Evolutionary conservation across 108 stramenopile genomes (phyloP), one percentile per base, ranked within the genome.

Genomic region (Cyclotella choctawhatcheeana): DNA sequence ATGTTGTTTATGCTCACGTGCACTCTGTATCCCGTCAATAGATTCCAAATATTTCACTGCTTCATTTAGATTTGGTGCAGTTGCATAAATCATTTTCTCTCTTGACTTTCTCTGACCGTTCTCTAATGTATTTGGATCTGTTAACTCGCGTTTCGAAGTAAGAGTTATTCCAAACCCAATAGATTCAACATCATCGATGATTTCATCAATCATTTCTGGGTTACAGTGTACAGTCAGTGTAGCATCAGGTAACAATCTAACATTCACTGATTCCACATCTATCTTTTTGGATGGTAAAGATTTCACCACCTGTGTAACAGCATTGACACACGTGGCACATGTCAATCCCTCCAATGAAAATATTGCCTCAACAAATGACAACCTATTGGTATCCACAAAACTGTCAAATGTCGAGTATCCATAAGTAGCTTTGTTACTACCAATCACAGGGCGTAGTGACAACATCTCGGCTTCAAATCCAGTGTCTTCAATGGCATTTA

Each of bases 281-380:
- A 78, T 44, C 2, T 24, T 64, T 5, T 40, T 52, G 32, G 80
- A 50, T 18, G 52, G 58, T 30, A 74, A 47, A 4, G 76, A 77
- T 22, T 26, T 61, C 29, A 84, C 74, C 17, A 81, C 81, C 7
- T 71, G 34, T 18, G 52, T 27, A 5, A 84, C 84, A 32, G 84
- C 65, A 40, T 63, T 65, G 22, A 69, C 71, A 35, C 84, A 84
- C 17, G 73, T 62, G 26, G 84, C 60, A 53, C 84, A 84, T 2
- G 80, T 84, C 0, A 84, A 58, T 4, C 84, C 84, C 25, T 77
- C 76, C 65, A 84, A 37, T 17, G 71, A 71, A 64, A 84, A 84
- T 44, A 64, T 69, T 34, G 80, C 68, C 29, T 81, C 73, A 5
- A 73, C 56, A 24, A 37, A 3, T 17, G 56, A 40, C 1, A 12